Percentiles rank a stretch among this genome's conserved stretches.
phyloP scores from a whole-genome alignment of 495 filamentous ascomycete genomes.

The Tuber melanosporum region DNA sequence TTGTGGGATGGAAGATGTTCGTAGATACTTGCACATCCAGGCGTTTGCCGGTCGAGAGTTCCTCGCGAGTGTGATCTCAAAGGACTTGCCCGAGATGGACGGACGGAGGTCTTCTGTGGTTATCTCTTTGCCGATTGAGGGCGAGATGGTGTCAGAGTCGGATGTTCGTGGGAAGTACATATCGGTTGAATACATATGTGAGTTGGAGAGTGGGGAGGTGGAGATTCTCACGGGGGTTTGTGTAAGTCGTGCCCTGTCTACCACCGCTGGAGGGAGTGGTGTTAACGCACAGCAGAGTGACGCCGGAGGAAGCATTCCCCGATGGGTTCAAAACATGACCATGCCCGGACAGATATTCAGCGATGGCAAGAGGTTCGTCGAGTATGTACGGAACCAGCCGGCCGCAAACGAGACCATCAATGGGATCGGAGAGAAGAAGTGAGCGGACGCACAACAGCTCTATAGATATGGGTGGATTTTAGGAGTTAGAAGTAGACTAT shows the following conservation, averaged over 20 bases:
- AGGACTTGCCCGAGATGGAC: conserved; percentile 22
- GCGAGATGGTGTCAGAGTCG: conserved; percentile 20
- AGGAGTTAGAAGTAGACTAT: neutral
- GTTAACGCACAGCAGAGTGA: conserved; percentile 26
- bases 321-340: conserved; percentile 41
- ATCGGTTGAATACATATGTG: conserved; percentile 33
- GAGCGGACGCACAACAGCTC: neutral
- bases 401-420: neutral
- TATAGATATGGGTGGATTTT: neutral
- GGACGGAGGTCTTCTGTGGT: conserved; percentile 31
- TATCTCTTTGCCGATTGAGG: conserved; percentile 27
- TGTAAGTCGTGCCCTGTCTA: conserved; percentile 22
- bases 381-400: conserved; percentile 27
- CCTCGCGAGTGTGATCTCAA: conserved; percentile 29
- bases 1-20: conserved; percentile 25
- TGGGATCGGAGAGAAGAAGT: neutral
- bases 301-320: conserved; percentile 38
- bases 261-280: conserved; percentile 23
- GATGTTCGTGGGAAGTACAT: conserved; percentile 34
- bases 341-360: conserved; percentile 36
- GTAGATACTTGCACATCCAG: conserved; percentile 37
- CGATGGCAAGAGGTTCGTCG: conserved; percentile 35
- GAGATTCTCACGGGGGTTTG: conserved; percentile 31
- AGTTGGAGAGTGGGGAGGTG: conserved; percentile 31
- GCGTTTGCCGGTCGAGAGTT: conserved; percentile 41